Evolutionary conservation across 2,329 filamentous ascomycete genomes (phyloP).

Genomic region (Diaporthe sp.): DNA sequence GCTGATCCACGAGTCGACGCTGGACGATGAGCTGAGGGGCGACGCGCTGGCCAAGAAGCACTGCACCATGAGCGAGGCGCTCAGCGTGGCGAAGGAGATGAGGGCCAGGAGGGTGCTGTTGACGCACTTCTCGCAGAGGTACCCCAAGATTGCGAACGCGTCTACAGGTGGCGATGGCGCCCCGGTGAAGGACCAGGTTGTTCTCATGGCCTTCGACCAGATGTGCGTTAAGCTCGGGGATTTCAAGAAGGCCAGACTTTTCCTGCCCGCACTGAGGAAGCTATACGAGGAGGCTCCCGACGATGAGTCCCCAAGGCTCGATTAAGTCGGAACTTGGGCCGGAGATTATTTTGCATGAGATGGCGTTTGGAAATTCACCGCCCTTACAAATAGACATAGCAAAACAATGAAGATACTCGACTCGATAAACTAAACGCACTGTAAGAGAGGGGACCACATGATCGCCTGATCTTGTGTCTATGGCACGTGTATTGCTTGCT

Average conservation of each 20-base stretch:
- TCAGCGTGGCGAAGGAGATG: conserved; percentile 84
- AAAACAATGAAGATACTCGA: neutral
- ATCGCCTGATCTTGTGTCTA: neutral
- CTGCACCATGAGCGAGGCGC: conserved; percentile 87
- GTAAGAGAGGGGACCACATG: neutral
- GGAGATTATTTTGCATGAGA: neutral
- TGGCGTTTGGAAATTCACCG: no score
- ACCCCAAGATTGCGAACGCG: conserved; percentile 74
- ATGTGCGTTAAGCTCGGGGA: conserved; percentile 81
- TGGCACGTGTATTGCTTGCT: neutral
- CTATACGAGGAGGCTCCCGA: conserved; percentile 61
- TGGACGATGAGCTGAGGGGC: conserved; percentile 83
- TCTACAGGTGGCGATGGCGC: conserved; percentile 40
- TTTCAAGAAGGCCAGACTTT: conserved; percentile 75
- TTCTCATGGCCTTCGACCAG: conserved; percentile 82
- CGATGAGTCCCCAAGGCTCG: conserved; percentile 38
- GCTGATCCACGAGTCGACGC: conserved; percentile 95
- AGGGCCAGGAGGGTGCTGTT: conserved; percentile 82
- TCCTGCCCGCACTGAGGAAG: conserved; percentile 69
- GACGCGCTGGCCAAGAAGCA: conserved; percentile 93
- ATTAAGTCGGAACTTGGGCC: neutral
- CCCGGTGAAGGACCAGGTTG: conserved; percentile 64
- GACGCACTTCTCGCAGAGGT: conserved; percentile 96
- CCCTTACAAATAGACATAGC: neutral
- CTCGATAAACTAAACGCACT: neutral